Evolutionary conservation across 1,284 basidiomycete species (phyloP), one percentile per base, ranked within the genome.

Genomic region (Taiwanofungus camphoratus): DNA sequence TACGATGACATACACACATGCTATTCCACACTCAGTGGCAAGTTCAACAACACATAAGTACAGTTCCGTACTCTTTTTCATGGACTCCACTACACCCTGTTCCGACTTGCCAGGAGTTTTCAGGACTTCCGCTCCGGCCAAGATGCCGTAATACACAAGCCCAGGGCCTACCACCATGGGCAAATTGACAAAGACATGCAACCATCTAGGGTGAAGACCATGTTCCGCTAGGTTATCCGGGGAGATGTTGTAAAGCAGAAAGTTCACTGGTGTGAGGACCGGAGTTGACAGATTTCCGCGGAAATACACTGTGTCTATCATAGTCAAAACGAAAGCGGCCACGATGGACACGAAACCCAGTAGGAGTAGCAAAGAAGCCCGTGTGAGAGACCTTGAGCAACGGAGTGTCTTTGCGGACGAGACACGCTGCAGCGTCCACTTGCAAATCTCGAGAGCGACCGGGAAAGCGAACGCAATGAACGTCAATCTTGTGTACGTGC

Each of bases 161-260:
- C 58, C 45, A 5, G 66, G 67, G 12, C 67, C 65, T 8, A 68
- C 52, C 9, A 71, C 48, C 58, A 70, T 59, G 8, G 69, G 67
- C 5, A 70, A 43, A 45, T 69, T 69, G 19, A 70, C 62, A 19
- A 57, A 52, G 18, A 63, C 42, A 44, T 70, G 68, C 2, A 70
- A 52, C 66, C 65, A 69, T 16, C 58, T 57, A 2, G 69, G 68
- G 48, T 70, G 68, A 9, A 69, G 42, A 9, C 69, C 69, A 35
- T 70, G 69, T 34, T 60, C 57, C 1, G 62, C 63, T 19, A 68
- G 57, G 48, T 70, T 69, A n/a, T 56, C 48, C 3, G 59, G 45
- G 4, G 59, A 59, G 3, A 68, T 36, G 46, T 69, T 70, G 45
- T 69, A 69, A 30, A 50, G 55, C 50, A 69, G 34, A 39, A 69